A percentile compares a stretch with the other conserved stretches of the same genome.
Evolutionary conservation across 257 asterid genomes (phyloP).

Genomic region (Fraxinus americana): DNA sequence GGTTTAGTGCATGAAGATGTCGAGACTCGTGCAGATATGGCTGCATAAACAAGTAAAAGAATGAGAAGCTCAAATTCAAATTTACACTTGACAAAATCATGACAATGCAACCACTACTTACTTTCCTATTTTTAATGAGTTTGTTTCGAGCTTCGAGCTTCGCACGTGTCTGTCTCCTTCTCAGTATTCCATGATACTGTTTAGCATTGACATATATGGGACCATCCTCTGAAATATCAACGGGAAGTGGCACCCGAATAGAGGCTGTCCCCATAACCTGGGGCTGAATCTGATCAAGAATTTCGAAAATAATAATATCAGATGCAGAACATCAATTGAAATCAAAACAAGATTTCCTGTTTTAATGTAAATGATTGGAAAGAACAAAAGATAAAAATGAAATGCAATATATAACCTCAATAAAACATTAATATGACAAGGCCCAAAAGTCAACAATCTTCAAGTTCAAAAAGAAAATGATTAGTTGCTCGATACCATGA

Average conservation of each 20-base stretch:
- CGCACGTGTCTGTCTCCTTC: constrained; percentile 92
- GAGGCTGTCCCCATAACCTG: constrained; percentile 58
- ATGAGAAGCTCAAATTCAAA: not conserved
- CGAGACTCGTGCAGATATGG: constrained; percentile 98
- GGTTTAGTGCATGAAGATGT: constrained; percentile 82
- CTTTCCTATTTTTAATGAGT: constrained; percentile 78
- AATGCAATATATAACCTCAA: not conserved
- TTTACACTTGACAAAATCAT: not conserved
- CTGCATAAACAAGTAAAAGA: constrained; percentile 40
- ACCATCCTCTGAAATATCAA: constrained; percentile 81
- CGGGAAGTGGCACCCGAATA: constrained; percentile 74
- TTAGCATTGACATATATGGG: constrained; percentile 92
- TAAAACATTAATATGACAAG: too few relatives aligned
- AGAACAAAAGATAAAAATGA: too few relatives aligned
- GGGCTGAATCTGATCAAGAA: constrained; percentile 52
- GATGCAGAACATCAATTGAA: not conserved
- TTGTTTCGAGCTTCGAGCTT: constrained; percentile 94
- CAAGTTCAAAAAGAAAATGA: too few relatives aligned
- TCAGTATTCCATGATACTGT: constrained; percentile 84
- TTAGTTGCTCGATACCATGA: not conserved
- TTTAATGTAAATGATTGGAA: too few relatives aligned
- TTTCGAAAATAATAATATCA: not conserved
- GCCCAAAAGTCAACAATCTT: not conserved
- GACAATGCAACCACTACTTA: constrained; percentile 30
- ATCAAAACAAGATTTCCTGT: too few relatives aligned